Evolutionary conservation across 306 rosid genomes (phyloP), one percentile per base, ranked within the genome.

Genomic region (Cicer pinnatifidum): DNA sequence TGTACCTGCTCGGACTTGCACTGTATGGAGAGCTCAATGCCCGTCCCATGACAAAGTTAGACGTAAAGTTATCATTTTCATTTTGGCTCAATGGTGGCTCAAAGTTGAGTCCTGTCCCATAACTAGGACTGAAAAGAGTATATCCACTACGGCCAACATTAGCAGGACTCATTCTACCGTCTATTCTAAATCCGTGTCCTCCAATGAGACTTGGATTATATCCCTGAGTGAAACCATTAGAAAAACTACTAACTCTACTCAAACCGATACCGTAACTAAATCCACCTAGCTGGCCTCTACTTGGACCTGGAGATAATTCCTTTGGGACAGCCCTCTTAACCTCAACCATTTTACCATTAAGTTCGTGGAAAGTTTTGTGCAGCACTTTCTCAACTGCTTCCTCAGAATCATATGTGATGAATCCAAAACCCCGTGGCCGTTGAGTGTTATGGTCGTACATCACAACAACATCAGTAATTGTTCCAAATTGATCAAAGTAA

Each of bases 261-360:
- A 59, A 33, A 57, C 33, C 33, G 4, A 43, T 80, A 80, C 83
- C 83, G 75, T 69, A 77, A 78, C 75, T 73, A 77, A 50, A 74
- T 58, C 89, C 86, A 80, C 83, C 79, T 75, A 82, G 61, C 63
- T 85, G 89, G 50, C 83, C 85, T 81, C 89, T 81, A 40, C 59
- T 80, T 77, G 89, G 81, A 67, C 83, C 17, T 12, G 84, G 83
- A 44, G 86, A 82, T 76, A 63, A 59, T 70, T 85, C 89, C 81
- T 85, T 85, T 4, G 89, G 89, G 67, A 85, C 84, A 28, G 89
- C 89, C 72, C 89, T 80, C 82, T 85, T 85, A 65, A 85, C 89
- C 82, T 85, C 89, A 45, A 85, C 89, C 89, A 85, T 52, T 75
- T 85, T 85, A 65, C 89, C 85, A 52, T 82, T 80, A 46, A 85